Base-by-base conservation (phyloP, 768 basidiomycete genomes). In the Multifurca ochricompacta region DNA sequence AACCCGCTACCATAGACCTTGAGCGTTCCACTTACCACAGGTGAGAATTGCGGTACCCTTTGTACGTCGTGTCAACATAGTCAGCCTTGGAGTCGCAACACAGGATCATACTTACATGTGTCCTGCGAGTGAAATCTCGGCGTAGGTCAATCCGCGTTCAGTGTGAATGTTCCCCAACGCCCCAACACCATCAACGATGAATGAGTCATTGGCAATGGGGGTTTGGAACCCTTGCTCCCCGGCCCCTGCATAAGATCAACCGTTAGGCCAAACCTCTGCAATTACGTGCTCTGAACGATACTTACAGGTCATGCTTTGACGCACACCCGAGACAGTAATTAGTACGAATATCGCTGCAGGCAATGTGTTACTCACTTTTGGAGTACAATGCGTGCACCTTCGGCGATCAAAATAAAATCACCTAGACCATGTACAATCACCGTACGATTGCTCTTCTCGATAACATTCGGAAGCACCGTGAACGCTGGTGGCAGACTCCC, bases 381-480 rank as follows among this genome's bases (percentile, higher is more conserved):
- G 23, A 73, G 63, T 3, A 66, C 68, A 18, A 69, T 67, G 8
- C 71, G 62, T 21, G 70, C 61, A 2, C 87, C 87, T 58, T 87
- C 82, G 9, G 85, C 79, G 46, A 89, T 86, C 31, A 85, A 70
- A 53, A 85, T 74, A 62, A 79, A 89, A 66, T 90, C 87, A 0
- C 78, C 83, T 46, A 87, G 70, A 0, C 87, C 87, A 48, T 90
- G 86, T 4, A 80, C 73, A 50, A 89, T 82, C 13, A 88, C 82
- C 2, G 73, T 77, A 47, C 84, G 73, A 49, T 78, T 70, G 65
- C 73, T 87, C 73, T 85, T 87, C 68, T 87, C 83, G 50, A 90
- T 88, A 50, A 86, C 85, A 57, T 72, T 81, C 5, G 87, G 85
- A 3, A 89, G 72, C 1, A 87, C 83, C 5, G 73, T 78, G 48